Base-by-base conservation (phyloP, 306 rosid species). In the Gastrolobium bilobum region DNA sequence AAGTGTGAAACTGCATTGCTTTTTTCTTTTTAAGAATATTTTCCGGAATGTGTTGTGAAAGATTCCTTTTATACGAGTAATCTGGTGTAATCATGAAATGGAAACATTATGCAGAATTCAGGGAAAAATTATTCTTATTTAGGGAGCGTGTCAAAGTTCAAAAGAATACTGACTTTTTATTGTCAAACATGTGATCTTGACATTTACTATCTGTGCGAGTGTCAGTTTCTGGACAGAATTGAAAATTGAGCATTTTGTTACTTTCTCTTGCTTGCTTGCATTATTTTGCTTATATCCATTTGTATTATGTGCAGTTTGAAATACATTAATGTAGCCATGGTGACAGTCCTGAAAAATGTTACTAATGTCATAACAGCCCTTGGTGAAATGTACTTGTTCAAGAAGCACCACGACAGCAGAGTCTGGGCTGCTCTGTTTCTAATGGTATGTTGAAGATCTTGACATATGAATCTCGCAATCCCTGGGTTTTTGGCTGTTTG, bases 251-350 rank as follows among this genome's bases (percentile, higher is more conserved):
- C 60, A 35, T 58, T 68, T 74, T 44, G 9, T 69, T 59, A 7
- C 14, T 68, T 8, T 15, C 46, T 59, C 43, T 54, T 26, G 48
- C 38, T 67, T 40, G 11, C 33, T 71, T 30, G 40, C 26, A 70
- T 29, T 70, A 5, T 43, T 60, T 71, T 51, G 10, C 70, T 82
- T 39, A 81, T 68, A 81, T 68, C 65, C 43, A 11, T 82, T 70
- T 43, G 79, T 77, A 69, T 57, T 72, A 33, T 81, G 67, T 89
- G 96, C 98, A 96, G 99, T 86, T 90, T 96, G 90, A 96, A 85
- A 90, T 93, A 96, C 89, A 96, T 93, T 81, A 96, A 96, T 83
- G 97, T 96, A 47, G 99, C 98, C 29, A 96, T 96, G 99, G 98
- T 96, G 88, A 96, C 98, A 7, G 92, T 96, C 84, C 85, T 96